phyloP scores from a whole-genome alignment of 2,329 filamentous ascomycete species.

The Fonsecaea erecta region DNA sequence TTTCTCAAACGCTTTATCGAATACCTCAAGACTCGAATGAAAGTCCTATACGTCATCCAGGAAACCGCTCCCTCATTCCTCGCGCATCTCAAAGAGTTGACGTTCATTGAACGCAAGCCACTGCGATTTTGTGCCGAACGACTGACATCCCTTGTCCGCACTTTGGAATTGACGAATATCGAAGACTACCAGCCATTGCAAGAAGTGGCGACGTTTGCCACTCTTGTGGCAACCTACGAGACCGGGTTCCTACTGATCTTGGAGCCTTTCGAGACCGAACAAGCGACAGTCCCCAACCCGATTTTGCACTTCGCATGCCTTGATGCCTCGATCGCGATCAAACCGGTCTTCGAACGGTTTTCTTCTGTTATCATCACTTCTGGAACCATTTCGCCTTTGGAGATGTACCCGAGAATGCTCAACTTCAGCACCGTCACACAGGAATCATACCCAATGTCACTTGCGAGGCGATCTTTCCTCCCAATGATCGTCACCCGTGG shows the following conservation, averaged over 20 bases:
- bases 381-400: slow-evolving; percentile 91
- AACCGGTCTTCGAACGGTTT: slow-evolving; percentile 95
- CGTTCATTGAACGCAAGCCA: slow-evolving; percentile 96
- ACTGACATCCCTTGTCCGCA: slow-evolving; percentile 89
- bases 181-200: slow-evolving; percentile 97
- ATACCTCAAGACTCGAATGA: slow-evolving; percentile 97
- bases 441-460: slow-evolving; percentile 96
- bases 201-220: slow-evolving; percentile 97
- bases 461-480: slow-evolving; percentile 90
- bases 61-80: slow-evolving; percentile 95
- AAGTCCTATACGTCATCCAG: slow-evolving; percentile 94
- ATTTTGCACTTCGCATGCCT: slow-evolving; percentile 97
- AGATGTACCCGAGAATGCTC: slow-evolving; percentile 99
- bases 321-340: slow-evolving; percentile 96
- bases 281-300: slow-evolving; percentile 92
- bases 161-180: slow-evolving; percentile 93
- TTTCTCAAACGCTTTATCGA: slow-evolving; percentile 97
- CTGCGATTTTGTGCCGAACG: slow-evolving; percentile 91
- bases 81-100: slow-evolving; percentile 89
- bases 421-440: slow-evolving; percentile 90
- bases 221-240: slow-evolving; percentile 93
- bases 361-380: slow-evolving; percentile 98
- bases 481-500: slow-evolving; percentile 97
- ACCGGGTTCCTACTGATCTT: slow-evolving; percentile 94
- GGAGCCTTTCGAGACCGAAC: slow-evolving; percentile 96